Evolutionary conservation across 2,329 filamentous ascomycete genomes (phyloP).

Genomic region (Neonectria magnoliae): DNA sequence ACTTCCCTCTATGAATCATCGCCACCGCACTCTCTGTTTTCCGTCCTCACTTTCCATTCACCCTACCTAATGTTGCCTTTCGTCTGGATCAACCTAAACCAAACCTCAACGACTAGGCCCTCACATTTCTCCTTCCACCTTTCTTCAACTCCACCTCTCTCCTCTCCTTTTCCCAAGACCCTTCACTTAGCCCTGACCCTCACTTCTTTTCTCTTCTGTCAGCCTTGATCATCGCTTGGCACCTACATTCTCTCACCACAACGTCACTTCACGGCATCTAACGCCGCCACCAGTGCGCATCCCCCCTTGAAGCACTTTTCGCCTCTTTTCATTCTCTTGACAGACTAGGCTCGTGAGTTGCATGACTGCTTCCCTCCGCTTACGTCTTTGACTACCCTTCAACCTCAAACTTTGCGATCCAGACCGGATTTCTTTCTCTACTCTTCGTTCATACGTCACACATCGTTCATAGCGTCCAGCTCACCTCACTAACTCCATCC

Average conservation of each 20-base stretch:
- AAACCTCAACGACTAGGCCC: neutral
- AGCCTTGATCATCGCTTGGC: neutral
- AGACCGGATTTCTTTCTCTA: too few species aligned
- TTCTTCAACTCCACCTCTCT: neutral
- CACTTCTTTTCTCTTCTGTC: neutral
- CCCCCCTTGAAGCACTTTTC: neutral
- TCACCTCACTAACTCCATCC: neutral
- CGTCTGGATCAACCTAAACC: neutral
- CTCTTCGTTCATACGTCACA: neutral
- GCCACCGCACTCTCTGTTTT: neutral
- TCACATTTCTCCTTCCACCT: constrained; percentile 1
- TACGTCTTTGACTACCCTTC: neutral
- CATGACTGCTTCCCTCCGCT: neutral
- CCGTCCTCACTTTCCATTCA: constrained; percentile 15
- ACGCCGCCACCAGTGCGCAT: neutral
- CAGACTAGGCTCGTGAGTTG: neutral
- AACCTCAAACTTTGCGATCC: too few species aligned
- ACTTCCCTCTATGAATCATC: constrained; percentile 25
- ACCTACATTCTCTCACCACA: neutral
- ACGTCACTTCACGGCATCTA: neutral
- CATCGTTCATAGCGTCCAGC: neutral
- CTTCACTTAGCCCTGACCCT: neutral
- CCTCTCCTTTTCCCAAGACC: neutral
- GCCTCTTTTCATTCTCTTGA: neutral
- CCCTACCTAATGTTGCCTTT: neutral